Evolutionary conservation across 192 early-diverging fungal species (phyloP).

Genomic region (Linderina pennispora): DNA sequence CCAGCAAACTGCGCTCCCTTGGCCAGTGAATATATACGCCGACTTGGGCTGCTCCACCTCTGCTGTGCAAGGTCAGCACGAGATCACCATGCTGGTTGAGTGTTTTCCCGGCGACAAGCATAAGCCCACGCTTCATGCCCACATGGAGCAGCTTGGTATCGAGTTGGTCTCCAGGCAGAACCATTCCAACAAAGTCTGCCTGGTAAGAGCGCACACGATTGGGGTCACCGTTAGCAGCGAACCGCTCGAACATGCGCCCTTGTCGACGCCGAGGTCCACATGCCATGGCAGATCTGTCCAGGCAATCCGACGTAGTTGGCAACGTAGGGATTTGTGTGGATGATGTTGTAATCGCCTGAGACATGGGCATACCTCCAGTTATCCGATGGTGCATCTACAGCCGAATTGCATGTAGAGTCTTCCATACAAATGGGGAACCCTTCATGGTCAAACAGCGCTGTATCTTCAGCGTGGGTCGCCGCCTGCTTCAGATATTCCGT

Average conservation of each 20-base stretch:
- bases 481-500: no score
- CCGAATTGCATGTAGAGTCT: no score
- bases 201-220: slow-evolving; percentile 73
- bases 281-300: slow-evolving; percentile 88
- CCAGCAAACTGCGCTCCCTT: slow-evolving; percentile 90
- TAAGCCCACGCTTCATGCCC: slow-evolving; percentile 90
- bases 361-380: no score
- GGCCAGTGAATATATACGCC: slow-evolving; percentile 92
- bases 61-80: slow-evolving; percentile 74
- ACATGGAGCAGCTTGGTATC: slow-evolving; percentile 79
- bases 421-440: no score
- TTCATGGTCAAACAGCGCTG: no score
- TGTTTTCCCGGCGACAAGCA: slow-evolving; percentile 84
- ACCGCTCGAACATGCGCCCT: slow-evolving; percentile 85
- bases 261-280: slow-evolving; percentile 90
- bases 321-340: slow-evolving; percentile 91
- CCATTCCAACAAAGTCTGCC: slow-evolving; percentile 84
- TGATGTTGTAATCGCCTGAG: slow-evolving; percentile 87
- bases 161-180: slow-evolving; percentile 78
- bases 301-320: slow-evolving; percentile 83
- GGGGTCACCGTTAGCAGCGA: slow-evolving; percentile 78
- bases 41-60: slow-evolving; percentile 87
- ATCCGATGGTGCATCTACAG: no score
- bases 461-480: neutral
- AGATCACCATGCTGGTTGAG: slow-evolving; percentile 59